These are phyloP conservation scores for Citrus hindsii DNA, from an alignment of 345 rosid species.

Conservation along the genomic window DNA sequence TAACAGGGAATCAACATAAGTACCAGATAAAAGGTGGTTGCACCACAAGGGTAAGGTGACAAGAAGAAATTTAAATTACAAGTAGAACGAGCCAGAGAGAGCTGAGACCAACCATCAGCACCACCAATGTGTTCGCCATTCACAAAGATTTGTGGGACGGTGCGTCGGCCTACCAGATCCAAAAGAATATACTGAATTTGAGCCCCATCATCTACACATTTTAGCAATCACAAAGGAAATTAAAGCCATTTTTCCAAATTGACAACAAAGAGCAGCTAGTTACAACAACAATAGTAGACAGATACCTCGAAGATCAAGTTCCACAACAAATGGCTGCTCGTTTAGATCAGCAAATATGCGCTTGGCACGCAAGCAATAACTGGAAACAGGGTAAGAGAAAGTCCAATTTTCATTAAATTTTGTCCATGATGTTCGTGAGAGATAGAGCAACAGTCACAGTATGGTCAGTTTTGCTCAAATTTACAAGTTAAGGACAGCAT, in stretches of 20 bases:
- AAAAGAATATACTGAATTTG: conserved; percentile 69
- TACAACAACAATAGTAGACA: conserved; percentile 13
- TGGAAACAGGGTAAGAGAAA: conserved; percentile 3
- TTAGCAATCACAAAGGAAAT: neutral
- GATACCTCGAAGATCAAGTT: conserved; percentile 76
- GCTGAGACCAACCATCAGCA: conserved; percentile 57
- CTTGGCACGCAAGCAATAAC: conserved; percentile 61
- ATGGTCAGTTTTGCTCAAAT: neutral
- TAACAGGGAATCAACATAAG: neutral
- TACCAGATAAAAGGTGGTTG: neutral
- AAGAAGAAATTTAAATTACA: neutral
- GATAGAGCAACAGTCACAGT: neutral
- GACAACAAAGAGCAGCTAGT: neutral
- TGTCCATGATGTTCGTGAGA: neutral
- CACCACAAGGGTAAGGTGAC: neutral
- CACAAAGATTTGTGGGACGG: conserved; percentile 89
- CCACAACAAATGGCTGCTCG: conserved; percentile 51
- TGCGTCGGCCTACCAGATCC: conserved; percentile 67
- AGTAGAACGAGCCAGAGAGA: neutral
- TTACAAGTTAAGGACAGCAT: neutral
- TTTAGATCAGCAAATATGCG: conserved; percentile 49
- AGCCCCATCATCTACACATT: conserved; percentile 61
- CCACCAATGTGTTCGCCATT: conserved; percentile 90
- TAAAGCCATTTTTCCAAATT: conserved; percentile 13
- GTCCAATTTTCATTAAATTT: neutral